Conservation (phyloP, 2,329 filamentous ascomycete species). For the Fusarium guadeloupense region DNA sequence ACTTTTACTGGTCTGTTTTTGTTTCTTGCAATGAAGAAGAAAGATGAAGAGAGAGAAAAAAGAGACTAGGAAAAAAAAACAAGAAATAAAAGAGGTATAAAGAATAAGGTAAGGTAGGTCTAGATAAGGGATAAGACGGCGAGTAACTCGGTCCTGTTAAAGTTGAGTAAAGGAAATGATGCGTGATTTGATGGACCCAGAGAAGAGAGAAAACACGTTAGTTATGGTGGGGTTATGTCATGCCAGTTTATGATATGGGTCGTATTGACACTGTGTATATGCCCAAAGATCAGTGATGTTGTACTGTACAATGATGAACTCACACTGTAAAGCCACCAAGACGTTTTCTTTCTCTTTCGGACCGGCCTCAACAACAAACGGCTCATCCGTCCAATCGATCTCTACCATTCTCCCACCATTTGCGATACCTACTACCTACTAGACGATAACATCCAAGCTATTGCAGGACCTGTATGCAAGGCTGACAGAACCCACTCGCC, state of each 20-base stretch:
- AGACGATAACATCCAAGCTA: constrained; percentile 22
- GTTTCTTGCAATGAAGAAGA: constrained; percentile 24
- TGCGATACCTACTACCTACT: no score
- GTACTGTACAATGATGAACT: constrained; percentile 22
- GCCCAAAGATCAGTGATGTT: rapidly evolving
- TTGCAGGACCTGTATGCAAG: constrained; percentile 36
- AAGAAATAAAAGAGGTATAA: constrained; percentile 6
- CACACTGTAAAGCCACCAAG: constrained; percentile 4
- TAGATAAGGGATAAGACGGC: constrained; percentile 35
- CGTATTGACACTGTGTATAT: constrained; percentile 13
- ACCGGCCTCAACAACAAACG: constrained; percentile 36
- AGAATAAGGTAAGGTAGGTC: not conserved
- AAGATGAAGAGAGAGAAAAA: constrained; percentile 23
- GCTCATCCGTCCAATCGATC: constrained; percentile 39
- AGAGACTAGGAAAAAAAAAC: not conserved
- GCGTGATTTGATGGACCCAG: constrained; percentile 45
- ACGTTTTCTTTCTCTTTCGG: constrained; percentile 24
- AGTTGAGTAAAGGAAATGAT: constrained; percentile 39
- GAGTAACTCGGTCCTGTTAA: constrained; percentile 25
- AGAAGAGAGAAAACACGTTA: constrained; percentile 41
- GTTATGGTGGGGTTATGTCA: constrained; percentile 43
- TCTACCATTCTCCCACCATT: constrained; percentile 32
- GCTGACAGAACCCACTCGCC: constrained; percentile 31
- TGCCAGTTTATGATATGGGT: constrained; percentile 26
- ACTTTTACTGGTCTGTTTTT: constrained; percentile 19